phyloP scores from a whole-genome alignment of 495 filamentous ascomycete genomes.

The Lasiosphaeria hispida region DNA sequence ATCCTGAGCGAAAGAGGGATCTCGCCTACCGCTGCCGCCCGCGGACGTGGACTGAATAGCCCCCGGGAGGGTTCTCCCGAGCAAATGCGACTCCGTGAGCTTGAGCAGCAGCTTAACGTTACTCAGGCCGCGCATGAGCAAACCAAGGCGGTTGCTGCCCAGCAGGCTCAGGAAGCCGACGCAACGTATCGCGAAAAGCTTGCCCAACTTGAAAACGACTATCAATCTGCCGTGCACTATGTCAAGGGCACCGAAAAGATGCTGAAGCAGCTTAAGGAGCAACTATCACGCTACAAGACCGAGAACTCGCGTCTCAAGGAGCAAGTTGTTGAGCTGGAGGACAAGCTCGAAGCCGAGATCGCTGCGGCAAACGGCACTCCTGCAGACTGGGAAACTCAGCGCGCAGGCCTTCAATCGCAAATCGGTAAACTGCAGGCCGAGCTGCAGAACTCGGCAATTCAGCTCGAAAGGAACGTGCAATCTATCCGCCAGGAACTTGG shows the following conservation, averaged over 20 bases:
- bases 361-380: slow-evolving; percentile 38
- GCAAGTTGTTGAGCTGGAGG: slow-evolving; percentile 64
- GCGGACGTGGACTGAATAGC: slow-evolving; percentile 48
- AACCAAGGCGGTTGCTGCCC: slow-evolving; percentile 69
- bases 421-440: slow-evolving; percentile 68
- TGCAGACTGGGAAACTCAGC: slow-evolving; percentile 75
- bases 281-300: slow-evolving; percentile 81
- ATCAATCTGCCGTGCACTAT: slow-evolving; percentile 99
- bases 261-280: slow-evolving; percentile 97
- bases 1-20: slow-evolving; percentile 85
- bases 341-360: slow-evolving; percentile 41
- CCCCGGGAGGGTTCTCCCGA: slow-evolving; percentile 80
- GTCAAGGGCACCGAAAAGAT: slow-evolving; percentile 99
- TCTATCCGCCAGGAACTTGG: slow-evolving; percentile 66
- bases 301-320: slow-evolving; percentile 80
- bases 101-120: slow-evolving; percentile 84
- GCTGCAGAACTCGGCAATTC: slow-evolving; percentile 59
- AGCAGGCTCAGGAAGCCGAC: slow-evolving; percentile 79
- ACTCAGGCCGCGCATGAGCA: slow-evolving; percentile 80
- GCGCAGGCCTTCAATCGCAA: slow-evolving; percentile 67
- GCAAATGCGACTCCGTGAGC: slow-evolving; percentile 73
- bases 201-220: slow-evolving; percentile 89
- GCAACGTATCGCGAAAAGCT: slow-evolving; percentile 86
- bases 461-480: slow-evolving; percentile 69
- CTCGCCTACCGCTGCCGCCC: slow-evolving; percentile 56